Evolutionary conservation across 352 stramenopile species (phyloP), one percentile per base, ranked within the genome.

Genomic region (Globisporangium canariense): DNA sequence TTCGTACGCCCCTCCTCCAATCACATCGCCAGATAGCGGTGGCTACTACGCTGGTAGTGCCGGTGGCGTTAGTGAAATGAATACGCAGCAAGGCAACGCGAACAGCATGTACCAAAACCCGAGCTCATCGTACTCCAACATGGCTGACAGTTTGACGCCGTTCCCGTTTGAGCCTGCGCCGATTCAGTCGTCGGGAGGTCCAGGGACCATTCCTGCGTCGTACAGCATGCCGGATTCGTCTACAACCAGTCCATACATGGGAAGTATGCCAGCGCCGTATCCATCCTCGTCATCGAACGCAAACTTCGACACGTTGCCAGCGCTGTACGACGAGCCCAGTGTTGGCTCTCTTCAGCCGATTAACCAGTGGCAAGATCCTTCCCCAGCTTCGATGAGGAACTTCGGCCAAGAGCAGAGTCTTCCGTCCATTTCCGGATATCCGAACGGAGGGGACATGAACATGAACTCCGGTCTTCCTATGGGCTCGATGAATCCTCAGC

Each of bases 111-210:
- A 71, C 38, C 58, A 49, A 36, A 18, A 47, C 2, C 34, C 36
- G 30, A 30, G 36, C 22, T 25, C 56, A 2, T 55, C 34, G 20
- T 62, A 62, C 20, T 22, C 52, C 32, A 66, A 50, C n/a, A 51
- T 53, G 14, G n/a, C 52, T 16, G 60, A 78, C 16, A 69, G 41
- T 18, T 61, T 81, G 45, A 68, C 64, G 61, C 60, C 65, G 46
- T 78, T 78, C 41, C 69, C 77, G 2, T 81, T 73, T 45, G 64
- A 70, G 6, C 51, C 74, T 40, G 50, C 65, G 46, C 68, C 60
- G n/a, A 73, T 47, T 51, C 66, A 81, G 47, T 28, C 49, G 20
- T 45, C 64, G 16, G 64, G 36, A 73, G 66, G 45, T 40, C 18
- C 32, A 58, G 52, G 52, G 20, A n/a, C 10, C 36, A 46, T 58